Percentiles rank a stretch among this genome's conserved stretches.
These are phyloP conservation scores for Rhizophagus prolifer DNA, from an alignment of 192 early-diverging fungal species.

Conservation along the genomic window DNA sequence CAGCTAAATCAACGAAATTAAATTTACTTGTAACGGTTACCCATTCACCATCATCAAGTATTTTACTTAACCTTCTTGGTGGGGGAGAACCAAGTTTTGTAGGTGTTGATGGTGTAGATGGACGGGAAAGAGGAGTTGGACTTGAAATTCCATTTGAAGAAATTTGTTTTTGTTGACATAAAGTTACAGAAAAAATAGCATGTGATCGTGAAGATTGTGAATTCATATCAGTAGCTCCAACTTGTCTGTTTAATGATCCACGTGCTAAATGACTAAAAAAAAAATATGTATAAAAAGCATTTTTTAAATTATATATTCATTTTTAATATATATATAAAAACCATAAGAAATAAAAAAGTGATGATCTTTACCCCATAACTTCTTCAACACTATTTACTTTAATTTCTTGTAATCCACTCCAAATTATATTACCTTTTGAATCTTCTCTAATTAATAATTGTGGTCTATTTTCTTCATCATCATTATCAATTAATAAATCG, in stretches of 20 bases:
- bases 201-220: conserved; percentile 93
- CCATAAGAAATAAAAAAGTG: not conserved
- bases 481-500: conserved; percentile 77
- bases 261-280: conserved; percentile 52
- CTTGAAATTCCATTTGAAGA: conserved; percentile 37
- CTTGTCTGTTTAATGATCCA: conserved; percentile 80
- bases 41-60: conserved; percentile 54
- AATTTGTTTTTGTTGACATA: conserved; percentile 73
- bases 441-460: conserved; percentile 81
- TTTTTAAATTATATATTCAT: not conserved
- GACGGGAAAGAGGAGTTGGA: conserved; percentile 23
- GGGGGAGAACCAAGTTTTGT: conserved; percentile 13
- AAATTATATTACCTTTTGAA: conserved; percentile 82
- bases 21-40: conserved; percentile 82
- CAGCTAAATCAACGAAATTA: conserved; percentile 99
- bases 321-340: conserved; percentile 6
- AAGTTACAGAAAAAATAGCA: conserved; percentile 92
- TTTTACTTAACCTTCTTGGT: conserved; percentile 26
- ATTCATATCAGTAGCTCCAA: conserved; percentile 99
- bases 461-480: conserved; percentile 53
- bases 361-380: conserved; percentile 61
- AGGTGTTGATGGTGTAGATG: conserved; percentile 25
- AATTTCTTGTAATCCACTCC: conserved; percentile 83
- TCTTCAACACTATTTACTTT: conserved; percentile 67
- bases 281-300: not conserved